Evolutionary conservation across 2,329 filamentous ascomycete genomes (phyloP), one percentile per base, ranked within the genome.

Genomic region (Verticillium alfalfae): DNA sequence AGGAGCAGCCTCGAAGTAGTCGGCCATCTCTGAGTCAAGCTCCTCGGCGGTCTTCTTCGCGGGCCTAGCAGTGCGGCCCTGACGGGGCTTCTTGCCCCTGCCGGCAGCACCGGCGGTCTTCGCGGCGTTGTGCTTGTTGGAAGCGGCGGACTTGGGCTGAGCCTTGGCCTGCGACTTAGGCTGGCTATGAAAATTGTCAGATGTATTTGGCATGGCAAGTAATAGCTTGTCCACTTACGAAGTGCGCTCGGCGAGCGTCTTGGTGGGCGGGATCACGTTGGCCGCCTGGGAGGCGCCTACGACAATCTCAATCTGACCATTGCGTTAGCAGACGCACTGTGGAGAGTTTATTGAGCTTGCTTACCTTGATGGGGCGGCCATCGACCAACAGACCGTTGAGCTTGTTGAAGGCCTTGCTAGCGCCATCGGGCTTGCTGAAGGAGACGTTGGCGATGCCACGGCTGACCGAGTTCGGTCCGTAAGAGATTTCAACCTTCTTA

Each of bases 1-100:
- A 63, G 77, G 74, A 49, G 75, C 75, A 34, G 75, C 70, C 60
- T 83, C 87, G 73, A 96, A 98, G 80, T 99, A 99, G 76, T 98
- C 95, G 22, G 87, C 88, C 95, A 99, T 99, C 76, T 99, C 95
- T 5, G 92, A 93, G 75, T 99, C 95, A 34, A 99, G 87, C 79
- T 99, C 93, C 74, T 97, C 94, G 1, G 90, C 88, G 0, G 93
- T 96, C 90, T 98, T 98, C 80, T 96, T 82, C 71, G 88, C 79
- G 67, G 89, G 83, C 70, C 89, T 86, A 66, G 83, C 80, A 70
- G 80, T 89, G 68, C 88, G 87, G 9, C 52, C 75, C 65, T 81
- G 80, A 62, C 83, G 80, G 63, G 78, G 77, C 73, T 82, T 84
- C 76, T 83, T 83, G 69, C 78, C 80, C 65, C 78, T 80, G 60